Base-by-base conservation (phyloP, 371 early-diverging fungal species). In the Mucor lusitanicus region DNA sequence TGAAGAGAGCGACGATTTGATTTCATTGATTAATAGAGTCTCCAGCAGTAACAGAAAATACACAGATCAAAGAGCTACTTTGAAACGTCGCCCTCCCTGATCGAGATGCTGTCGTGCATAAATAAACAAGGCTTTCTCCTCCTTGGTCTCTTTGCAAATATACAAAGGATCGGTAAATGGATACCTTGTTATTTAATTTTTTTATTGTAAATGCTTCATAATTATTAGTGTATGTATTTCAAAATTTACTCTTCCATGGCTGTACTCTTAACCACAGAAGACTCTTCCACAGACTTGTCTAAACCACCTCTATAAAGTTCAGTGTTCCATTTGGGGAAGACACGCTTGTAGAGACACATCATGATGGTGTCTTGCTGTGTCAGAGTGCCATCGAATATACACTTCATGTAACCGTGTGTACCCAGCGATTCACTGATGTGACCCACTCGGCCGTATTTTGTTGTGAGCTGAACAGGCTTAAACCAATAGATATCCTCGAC, bases 371-470 rank as follows among this genome's bases (percentile, higher is more conserved):
- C 99, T 79, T 95, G 92, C 76, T 91, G 92, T 67, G 91, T 94
- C 58, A 97, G 72, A 33, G 89, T 90, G n/a, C 91, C 92, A 70
- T 97, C 96, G 78, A 96, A 95, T 50, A 88, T 76, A 75, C 96
- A 95, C 81, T 97, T 97, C 95, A 96, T 97, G 78, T 96, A 94
- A 25, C 99, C 99, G 69, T 97, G 97, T n/a, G 97, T 97, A 67
- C 99, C 99, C 54, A 98, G 76, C 33, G 92, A 90, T 68, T 97
- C 98, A 39, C 80, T 77, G 65, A 98, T 97, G 76, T 97, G 97
- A 12, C 99, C 99, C 3, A 84, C 87, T 58, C 94, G 91, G 27
- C 99, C 98, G 44, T 88, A 79, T 78, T 97, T 97, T 21, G 98
- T 96, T 42, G 80, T 74, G 50, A 98, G 82, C 75, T 97, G 95